Conservation (phyloP, 805 yeast genomes). For the Clavispora vitiphila region DNA sequence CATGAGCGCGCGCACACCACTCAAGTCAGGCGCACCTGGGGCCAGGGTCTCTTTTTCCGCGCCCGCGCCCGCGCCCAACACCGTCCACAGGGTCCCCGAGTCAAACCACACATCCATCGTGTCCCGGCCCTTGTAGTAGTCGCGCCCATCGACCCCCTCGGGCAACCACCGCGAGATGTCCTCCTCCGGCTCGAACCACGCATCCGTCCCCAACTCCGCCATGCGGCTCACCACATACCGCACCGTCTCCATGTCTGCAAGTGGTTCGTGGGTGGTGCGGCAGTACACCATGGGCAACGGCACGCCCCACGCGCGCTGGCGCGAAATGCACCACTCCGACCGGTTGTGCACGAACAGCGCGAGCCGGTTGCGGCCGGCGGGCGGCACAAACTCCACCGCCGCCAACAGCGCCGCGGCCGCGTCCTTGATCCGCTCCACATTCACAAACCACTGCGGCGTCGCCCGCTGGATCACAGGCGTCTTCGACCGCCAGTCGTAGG, state of each 20-base stretch:
- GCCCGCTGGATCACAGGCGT: constrained; percentile 92
- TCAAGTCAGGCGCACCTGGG: no score
- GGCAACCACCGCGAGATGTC: constrained; percentile 75
- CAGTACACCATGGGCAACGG: constrained; percentile 84
- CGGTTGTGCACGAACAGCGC: constrained; percentile 68
- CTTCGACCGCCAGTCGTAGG: constrained; percentile 96
- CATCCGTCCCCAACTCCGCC: constrained; percentile 57
- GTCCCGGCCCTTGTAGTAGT: constrained; percentile 66
- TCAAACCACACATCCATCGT: constrained; percentile 99
- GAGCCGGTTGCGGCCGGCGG: constrained; percentile 65
- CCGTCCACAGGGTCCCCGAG: constrained; percentile 89
- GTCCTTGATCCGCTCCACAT: constrained; percentile 68
- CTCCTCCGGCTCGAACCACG: constrained; percentile 66
- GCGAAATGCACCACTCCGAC: constrained; percentile 95
- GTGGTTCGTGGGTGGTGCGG: constrained; percentile 54
- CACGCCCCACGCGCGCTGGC: constrained; percentile 97
- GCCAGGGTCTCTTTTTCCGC: no score
- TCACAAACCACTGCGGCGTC: constrained; percentile 96
- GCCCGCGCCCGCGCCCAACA: constrained; percentile 29
- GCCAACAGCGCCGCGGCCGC: constrained; percentile 56
- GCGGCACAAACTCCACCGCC: constrained; percentile 68
- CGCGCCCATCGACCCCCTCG: constrained; percentile 35
- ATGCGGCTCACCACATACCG: constrained; percentile 53
- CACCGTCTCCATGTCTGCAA: constrained; percentile 54
- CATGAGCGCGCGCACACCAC: constrained; percentile 35